Evolutionary conservation across 352 stramenopile species (phyloP).

Genomic region (Aphanomyces astaci): DNA sequence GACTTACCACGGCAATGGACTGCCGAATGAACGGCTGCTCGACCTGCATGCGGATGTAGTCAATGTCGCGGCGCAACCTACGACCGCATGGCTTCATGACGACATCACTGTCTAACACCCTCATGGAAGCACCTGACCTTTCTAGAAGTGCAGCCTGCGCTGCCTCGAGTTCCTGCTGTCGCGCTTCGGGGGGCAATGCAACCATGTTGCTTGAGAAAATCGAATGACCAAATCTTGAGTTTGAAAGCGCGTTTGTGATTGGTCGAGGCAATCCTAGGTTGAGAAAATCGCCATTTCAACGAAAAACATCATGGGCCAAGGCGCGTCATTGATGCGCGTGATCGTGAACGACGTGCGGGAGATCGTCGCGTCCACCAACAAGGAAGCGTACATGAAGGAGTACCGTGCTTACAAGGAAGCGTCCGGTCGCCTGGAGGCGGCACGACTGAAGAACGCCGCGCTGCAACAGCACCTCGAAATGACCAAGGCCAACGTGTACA

Average conservation of each 20-base stretch:
- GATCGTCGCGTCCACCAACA: conserved; percentile 73
- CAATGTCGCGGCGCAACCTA: not conserved
- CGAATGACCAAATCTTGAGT: not conserved
- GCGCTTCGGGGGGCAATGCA: not conserved
- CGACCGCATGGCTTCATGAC: not conserved
- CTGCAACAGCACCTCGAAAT: conserved; percentile 17
- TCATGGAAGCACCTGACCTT: not conserved
- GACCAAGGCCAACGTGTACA: conserved; percentile 15
- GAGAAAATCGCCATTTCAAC: not conserved
- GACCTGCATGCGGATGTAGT: not conserved
- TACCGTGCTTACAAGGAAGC: conserved; percentile 19
- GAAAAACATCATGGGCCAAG: conserved; percentile 36
- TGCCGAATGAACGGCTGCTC: not conserved
- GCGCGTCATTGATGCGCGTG: conserved; percentile 68
- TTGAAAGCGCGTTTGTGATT: not conserved
- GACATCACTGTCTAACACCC: not conserved
- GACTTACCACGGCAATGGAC: not conserved
- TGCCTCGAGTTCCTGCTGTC: not conserved
- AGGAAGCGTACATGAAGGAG: conserved; percentile 36
- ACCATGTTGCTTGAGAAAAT: not conserved
- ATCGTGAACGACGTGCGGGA: conserved; percentile 70
- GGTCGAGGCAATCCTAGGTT: not conserved
- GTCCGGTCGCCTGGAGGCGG: conserved; percentile 4
- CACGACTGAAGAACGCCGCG: not conserved
- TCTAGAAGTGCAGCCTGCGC: not conserved